These are phyloP conservation scores for Pythium sukuiense DNA, from an alignment of 352 stramenopile genomes.

Conservation along the genomic window DNA sequence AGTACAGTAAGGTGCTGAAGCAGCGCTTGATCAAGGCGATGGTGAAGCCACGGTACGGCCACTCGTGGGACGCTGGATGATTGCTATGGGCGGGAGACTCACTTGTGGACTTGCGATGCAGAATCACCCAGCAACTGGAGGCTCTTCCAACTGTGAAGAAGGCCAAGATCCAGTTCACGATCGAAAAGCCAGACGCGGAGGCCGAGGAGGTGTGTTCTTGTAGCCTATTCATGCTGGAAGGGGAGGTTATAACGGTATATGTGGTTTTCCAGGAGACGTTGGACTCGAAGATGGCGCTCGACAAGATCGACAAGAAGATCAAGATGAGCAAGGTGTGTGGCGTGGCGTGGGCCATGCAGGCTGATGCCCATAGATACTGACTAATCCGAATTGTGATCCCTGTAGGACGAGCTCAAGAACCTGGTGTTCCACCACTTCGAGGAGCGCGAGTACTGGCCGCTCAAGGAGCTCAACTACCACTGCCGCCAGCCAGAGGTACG, in stretches of 20 bases:
- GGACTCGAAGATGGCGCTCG: conserved; percentile 42
- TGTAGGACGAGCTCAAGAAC: conserved; percentile 86
- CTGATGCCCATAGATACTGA: background rate
- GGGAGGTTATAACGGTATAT: conserved; percentile 35
- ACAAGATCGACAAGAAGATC: conserved; percentile 85
- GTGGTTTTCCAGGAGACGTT: conserved; percentile 17
- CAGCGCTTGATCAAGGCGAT: conserved; percentile 86
- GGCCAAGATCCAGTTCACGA: conserved; percentile 79
- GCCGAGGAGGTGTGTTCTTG: conserved; percentile 50
- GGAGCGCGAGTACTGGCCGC: conserved; percentile 82
- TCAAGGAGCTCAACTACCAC: conserved; percentile 89
- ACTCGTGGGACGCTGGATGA: background rate
- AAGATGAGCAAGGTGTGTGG: conserved; percentile 84
- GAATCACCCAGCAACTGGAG: conserved; percentile 75
- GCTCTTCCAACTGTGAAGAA: conserved; percentile 79
- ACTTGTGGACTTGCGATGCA: conserved; percentile 14
- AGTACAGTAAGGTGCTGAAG: conserved; percentile 86
- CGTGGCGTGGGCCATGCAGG: background rate
- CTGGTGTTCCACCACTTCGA: conserved; percentile 88
- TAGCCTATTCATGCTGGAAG: background rate
- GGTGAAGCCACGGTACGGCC: conserved; percentile 56
- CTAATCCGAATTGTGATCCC: background rate
- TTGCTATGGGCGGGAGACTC: background rate
- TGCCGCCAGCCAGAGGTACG: conserved; percentile 84
- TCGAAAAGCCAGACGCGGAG: conserved; percentile 72